phyloP scores from a whole-genome alignment of 495 filamentous ascomycete species.

The Saxophila tyrrhenica region DNA sequence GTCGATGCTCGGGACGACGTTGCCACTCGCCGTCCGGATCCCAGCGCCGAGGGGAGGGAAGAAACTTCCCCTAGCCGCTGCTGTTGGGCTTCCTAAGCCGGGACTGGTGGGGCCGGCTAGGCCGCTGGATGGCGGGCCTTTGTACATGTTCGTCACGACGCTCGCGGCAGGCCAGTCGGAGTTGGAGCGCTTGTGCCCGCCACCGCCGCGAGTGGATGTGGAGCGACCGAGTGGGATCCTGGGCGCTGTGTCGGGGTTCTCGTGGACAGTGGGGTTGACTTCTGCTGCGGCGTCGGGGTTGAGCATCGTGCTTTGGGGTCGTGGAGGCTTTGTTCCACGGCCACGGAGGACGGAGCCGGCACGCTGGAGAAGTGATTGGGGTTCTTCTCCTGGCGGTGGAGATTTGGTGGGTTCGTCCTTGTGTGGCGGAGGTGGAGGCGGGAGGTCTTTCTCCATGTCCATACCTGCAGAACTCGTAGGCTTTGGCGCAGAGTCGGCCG shows the following conservation, averaged over 20 bases:
- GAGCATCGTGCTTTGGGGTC: conserved; percentile 24
- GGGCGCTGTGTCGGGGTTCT: conserved; percentile 71
- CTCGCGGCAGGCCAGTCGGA: conserved; percentile 58
- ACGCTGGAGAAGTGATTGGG: conserved; percentile 57
- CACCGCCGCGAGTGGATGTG: conserved; percentile 44
- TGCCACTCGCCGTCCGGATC: background rate
- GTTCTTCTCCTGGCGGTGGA: conserved; percentile 1
- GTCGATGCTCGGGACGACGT: background rate
- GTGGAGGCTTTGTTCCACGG: conserved; percentile 24
- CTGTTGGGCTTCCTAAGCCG: conserved; percentile 29
- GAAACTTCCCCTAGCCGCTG: background rate
- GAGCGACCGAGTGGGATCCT: conserved; percentile 66
- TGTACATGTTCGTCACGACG: conserved; percentile 78
- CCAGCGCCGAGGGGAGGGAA: background rate
- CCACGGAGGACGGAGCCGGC: conserved; percentile 58
- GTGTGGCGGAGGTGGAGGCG: conserved; percentile 55
- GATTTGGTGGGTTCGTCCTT: conserved; percentile 39
- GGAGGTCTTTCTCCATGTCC: conserved; percentile 73
- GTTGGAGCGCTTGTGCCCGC: conserved; percentile 44
- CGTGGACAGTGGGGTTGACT: conserved; percentile 43
- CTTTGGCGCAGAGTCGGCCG: background rate
- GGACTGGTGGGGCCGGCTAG: conserved; percentile 47
- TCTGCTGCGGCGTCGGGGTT: conserved; percentile 39
- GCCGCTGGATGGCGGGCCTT: conserved; percentile 42
- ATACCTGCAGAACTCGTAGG: background rate